Evolutionary conservation across 805 yeast species (phyloP).

Genomic region (Saitoella complicata): DNA sequence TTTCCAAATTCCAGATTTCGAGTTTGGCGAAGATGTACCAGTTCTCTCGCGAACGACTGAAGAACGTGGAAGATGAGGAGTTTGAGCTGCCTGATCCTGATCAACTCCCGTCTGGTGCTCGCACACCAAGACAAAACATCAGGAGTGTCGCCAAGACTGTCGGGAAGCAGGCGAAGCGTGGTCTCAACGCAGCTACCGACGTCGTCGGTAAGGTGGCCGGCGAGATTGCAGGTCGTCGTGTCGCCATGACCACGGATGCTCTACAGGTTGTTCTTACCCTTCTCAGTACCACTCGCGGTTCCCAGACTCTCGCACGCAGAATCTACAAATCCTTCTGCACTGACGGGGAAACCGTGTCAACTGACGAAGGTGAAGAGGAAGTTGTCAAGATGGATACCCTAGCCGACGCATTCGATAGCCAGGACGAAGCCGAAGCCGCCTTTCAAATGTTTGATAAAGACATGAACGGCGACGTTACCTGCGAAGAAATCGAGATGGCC

Average conservation of each 20-base stretch:
- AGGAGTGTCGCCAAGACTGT: constrained; percentile 2
- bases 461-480: constrained; percentile 22
- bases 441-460: constrained; percentile 14
- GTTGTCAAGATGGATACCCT: constrained; percentile 27
- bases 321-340: constrained; percentile 14
- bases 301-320: constrained; percentile 2
- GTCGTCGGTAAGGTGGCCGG: constrained; percentile 9
- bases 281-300: constrained; percentile 1
- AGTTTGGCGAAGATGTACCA: constrained; percentile 17
- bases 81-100: constrained; percentile 5
- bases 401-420: constrained; percentile 18
- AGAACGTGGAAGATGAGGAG: no score
- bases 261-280: constrained; percentile 1
- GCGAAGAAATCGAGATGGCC: constrained; percentile 23
- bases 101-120: constrained; percentile 20
- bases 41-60: no score
- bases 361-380: constrained; percentile 22
- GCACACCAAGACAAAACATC: constrained; percentile 12
- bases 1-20: constrained; percentile 20
- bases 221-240: constrained; percentile 2
- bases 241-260: neutral
- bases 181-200: constrained; percentile 4
- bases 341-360: constrained; percentile 17
- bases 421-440: constrained; percentile 1
- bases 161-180: constrained; percentile 4